A percentile compares a stretch with the other conserved stretches of the same genome.
These are phyloP conservation scores for Lachancea mirantina DNA, from an alignment of 805 yeast species.

Conservation along the genomic window DNA sequence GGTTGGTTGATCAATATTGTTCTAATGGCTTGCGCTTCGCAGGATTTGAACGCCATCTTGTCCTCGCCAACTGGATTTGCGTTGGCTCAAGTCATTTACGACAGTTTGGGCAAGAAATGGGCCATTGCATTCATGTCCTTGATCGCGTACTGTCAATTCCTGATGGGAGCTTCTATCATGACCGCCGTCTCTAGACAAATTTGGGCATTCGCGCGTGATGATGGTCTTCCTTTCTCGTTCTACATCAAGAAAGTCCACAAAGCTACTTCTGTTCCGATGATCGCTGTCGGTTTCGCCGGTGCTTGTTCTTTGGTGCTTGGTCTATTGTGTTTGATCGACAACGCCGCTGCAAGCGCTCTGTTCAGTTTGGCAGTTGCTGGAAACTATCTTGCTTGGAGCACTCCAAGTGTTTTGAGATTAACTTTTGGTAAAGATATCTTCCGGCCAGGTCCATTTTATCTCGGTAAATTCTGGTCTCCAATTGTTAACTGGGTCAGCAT, in stretches of 20 bases:
- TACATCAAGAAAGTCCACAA: slow-evolving; percentile 49
- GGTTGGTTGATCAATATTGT: slow-evolving; percentile 51
- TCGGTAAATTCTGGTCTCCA: slow-evolving; percentile 43
- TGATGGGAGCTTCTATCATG: slow-evolving; percentile 56
- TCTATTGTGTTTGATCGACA: slow-evolving; percentile 32
- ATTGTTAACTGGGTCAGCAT: slow-evolving; percentile 40
- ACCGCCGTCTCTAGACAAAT: slow-evolving; percentile 60
- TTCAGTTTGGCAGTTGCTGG: slow-evolving; percentile 35
- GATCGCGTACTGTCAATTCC: slow-evolving; percentile 51
- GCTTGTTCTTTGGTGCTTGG: slow-evolving; percentile 31
- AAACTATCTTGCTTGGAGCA: slow-evolving; percentile 34
- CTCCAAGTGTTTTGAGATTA: slow-evolving; percentile 28
- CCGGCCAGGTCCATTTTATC: slow-evolving; percentile 54
- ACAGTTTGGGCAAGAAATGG: slow-evolving; percentile 56
- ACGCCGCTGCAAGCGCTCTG: slow-evolving; percentile 36
- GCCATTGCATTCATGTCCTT: slow-evolving; percentile 56
- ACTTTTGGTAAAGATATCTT: slow-evolving; percentile 43
- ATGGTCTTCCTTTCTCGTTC: slow-evolving; percentile 54
- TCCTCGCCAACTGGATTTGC: slow-evolving; percentile 50
- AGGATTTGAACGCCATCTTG: slow-evolving; percentile 36
- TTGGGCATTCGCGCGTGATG: slow-evolving; percentile 71
- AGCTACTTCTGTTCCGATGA: slow-evolving; percentile 48
- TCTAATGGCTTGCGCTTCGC: slow-evolving; percentile 45
- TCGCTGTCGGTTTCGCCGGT: slow-evolving; percentile 44
- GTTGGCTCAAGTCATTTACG: slow-evolving; percentile 55